Evolutionary conservation across 768 basidiomycete genomes (phyloP), one percentile per base, ranked within the genome.

Genomic region (Dioszegia hungarica): DNA sequence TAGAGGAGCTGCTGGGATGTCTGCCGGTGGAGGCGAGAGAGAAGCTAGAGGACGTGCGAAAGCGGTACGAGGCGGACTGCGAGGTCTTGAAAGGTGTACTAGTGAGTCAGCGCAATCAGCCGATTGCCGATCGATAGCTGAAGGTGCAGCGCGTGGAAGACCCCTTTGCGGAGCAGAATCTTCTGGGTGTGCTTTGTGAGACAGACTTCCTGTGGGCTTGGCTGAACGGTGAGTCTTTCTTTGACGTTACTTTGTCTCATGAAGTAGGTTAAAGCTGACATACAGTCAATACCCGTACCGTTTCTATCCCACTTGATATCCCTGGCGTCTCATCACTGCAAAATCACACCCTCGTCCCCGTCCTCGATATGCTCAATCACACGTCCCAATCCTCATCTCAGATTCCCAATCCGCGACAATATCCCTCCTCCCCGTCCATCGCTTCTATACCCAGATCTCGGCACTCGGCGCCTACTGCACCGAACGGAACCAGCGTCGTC

Each of bases 221-320:
- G 92, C 80, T 97, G 10, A 93, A 86, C 68, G 90, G 92, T 88
- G n/a, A n/a, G n/a, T n/a, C n/a, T n/a, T n/a, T n/a, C n/a, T n/a
- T n/a, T n/a, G n/a, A 63, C 57, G 80, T 71, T 37, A 2, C 39
- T 9, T 5, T 9, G 24, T 17, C 44, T 24, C 31, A 29, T 20
- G 48, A 27, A 10, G 6, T 22, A 25, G 28, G 43, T 15, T 28
- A 17, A 40, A 61, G 20, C 27, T 54, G 45, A 33, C 47, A 6
- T 56, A 10, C 65, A 91, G 90, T 95, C 56, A 98, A 98, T 74
- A 97, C 93, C 5, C 84, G 94, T 45, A 91, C 88, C 72, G 83
- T 97, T 20, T 91, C 74, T 20, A 53, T 75, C 25, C 67, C 64
- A 1, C 65, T 77, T 9, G 63, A 66, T 25, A 63, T 76, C 19